Evolutionary conservation across 495 filamentous ascomycete genomes (phyloP).

Genomic region (Penicillium nucicola): DNA sequence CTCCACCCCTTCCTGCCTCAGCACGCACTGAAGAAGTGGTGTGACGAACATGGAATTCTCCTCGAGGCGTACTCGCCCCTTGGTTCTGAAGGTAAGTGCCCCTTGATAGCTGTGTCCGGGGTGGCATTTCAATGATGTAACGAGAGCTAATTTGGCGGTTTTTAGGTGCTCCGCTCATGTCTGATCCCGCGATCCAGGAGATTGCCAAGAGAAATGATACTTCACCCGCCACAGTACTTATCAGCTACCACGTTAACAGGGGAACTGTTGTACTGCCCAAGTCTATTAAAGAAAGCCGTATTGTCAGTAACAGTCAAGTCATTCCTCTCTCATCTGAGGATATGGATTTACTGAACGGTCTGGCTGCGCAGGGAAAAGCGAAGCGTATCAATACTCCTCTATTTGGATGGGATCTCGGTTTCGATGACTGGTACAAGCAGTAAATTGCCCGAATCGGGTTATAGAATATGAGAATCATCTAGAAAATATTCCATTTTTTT

Average conservation of each 20-base stretch:
- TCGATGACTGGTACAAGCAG: conserved; percentile 18
- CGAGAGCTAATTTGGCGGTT: neutral
- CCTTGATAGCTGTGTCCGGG: neutral
- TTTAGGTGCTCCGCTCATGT: conserved; percentile 18
- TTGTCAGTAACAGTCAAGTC: conserved; percentile 27
- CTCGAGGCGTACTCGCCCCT: conserved; percentile 19
- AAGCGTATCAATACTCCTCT: conserved; percentile 26
- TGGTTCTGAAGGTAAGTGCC: conserved; percentile 14
- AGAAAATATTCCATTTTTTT: too few species aligned
- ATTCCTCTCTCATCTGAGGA: conserved; percentile 27
- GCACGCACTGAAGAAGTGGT: conserved; percentile 18
- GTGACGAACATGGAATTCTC: conserved; percentile 9
- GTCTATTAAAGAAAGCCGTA: conserved; percentile 27
- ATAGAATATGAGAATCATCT: too few species aligned
- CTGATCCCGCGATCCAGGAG: conserved; percentile 12
- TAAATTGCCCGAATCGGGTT: neutral
- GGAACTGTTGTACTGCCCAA: conserved; percentile 34
- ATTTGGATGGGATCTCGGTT: conserved; percentile 18
- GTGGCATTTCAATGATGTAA: neutral
- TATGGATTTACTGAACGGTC: conserved; percentile 21
- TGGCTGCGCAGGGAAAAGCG: conserved; percentile 20
- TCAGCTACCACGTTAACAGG: conserved; percentile 28
- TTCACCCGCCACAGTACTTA: conserved; percentile 14
- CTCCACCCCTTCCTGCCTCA: conserved; percentile 77
- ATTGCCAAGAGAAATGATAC: conserved; percentile 21